A percentile compares a stretch with the other conserved stretches of the same genome.
Evolutionary conservation across 176 grass and related monocot species (phyloP).

Genomic region (Raddia guianensis): DNA sequence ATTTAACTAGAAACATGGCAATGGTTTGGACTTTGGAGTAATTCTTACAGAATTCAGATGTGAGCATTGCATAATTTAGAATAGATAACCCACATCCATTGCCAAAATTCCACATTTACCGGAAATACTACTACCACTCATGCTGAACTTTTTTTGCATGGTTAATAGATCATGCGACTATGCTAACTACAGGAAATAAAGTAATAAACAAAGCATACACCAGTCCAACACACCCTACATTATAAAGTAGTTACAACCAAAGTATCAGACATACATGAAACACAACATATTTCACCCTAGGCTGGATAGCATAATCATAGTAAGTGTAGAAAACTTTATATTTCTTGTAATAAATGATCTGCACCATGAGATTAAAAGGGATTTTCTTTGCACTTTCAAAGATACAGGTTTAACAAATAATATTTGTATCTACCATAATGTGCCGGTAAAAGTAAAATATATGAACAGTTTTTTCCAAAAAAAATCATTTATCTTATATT

Average conservation of each 20-base stretch:
- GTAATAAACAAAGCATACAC: constrained; percentile 14
- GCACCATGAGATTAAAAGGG: too few species aligned
- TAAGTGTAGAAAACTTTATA: background rate
- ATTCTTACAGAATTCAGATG: constrained; percentile 10
- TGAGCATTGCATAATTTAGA: background rate
- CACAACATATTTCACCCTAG: background rate
- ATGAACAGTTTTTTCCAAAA: too few species aligned
- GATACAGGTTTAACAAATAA: constrained; percentile 19
- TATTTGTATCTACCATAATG: background rate
- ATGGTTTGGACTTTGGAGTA: background rate
- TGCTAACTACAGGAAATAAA: constrained; percentile 13
- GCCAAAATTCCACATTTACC: background rate
- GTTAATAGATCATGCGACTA: constrained; percentile 23
- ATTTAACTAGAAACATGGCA: constrained; percentile 38
- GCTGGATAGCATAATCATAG: background rate
- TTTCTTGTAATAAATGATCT: background rate
- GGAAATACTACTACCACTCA: background rate
- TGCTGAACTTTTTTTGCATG: constrained; percentile 16
- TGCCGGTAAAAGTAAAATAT: constrained; percentile 13
- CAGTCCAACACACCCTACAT: constrained; percentile 9
- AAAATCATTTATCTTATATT: background rate
- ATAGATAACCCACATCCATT: constrained; percentile 9
- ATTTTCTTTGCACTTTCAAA: background rate
- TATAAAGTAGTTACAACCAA: constrained; percentile 2
- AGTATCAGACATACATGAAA: constrained; percentile 22